Conservation (phyloP, 306 rosid species). For the Glycine soja region DNA sequence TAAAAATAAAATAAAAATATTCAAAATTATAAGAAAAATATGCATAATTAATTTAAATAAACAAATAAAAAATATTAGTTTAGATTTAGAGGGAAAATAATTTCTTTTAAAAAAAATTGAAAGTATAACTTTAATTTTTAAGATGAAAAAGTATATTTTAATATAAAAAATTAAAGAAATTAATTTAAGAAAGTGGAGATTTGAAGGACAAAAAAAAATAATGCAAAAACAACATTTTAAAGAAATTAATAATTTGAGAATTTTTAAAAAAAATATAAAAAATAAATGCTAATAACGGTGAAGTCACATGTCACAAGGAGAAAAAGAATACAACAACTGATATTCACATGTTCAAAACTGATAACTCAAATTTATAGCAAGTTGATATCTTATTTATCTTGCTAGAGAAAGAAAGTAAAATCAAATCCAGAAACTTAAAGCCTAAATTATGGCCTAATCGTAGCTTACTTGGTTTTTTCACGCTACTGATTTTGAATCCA, state of each 20-base stretch:
- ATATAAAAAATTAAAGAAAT: too few relatives aligned
- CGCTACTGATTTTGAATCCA: slow-evolving; percentile 71
- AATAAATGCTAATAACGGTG: not conserved
- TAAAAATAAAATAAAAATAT: not conserved
- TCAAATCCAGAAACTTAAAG: slow-evolving; percentile 34
- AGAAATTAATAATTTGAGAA: not conserved
- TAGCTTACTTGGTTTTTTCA: slow-evolving; percentile 59
- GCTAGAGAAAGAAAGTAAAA: slow-evolving; percentile 38
- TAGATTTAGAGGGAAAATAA: not conserved
- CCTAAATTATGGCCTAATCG: slow-evolving; percentile 25
- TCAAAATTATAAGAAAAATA: not conserved
- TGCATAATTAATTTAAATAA: not conserved
- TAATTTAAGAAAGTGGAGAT: not conserved
- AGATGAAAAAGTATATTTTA: not conserved
- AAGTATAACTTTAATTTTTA: not conserved
- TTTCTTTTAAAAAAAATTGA: not conserved
- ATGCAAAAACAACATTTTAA: not conserved
- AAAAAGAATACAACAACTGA: not conserved
- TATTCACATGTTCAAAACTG: not conserved
- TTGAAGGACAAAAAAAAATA: not conserved
- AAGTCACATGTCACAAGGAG: not conserved
- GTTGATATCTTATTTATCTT: slow-evolving; percentile 8
- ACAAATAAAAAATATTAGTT: not conserved
- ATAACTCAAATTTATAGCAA: not conserved
- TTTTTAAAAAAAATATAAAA: not conserved